Evolutionary conservation across 768 basidiomycete species (phyloP).

Genomic region (Serendipita sp.): DNA sequence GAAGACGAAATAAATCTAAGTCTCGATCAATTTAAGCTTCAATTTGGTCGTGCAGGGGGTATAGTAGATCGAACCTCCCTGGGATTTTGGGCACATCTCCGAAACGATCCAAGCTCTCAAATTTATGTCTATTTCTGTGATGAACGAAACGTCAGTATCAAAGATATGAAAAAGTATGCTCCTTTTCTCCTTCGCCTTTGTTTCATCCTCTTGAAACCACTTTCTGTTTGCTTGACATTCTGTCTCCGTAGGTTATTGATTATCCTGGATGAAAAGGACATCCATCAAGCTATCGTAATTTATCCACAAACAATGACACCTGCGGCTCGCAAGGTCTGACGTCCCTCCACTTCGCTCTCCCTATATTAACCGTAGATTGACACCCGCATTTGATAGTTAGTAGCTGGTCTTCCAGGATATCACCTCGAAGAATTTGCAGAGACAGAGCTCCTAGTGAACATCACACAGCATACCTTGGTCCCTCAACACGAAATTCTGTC

Average conservation of each 20-base stretch:
- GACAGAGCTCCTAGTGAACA: slow-evolving; percentile 91
- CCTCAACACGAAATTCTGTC: slow-evolving; percentile 82
- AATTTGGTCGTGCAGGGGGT: slow-evolving; percentile 39
- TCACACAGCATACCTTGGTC: slow-evolving; percentile 88
- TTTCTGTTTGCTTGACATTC: background rate
- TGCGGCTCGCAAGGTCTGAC: slow-evolving; percentile 72
- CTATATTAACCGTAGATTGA: background rate
- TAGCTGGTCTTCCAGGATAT: slow-evolving; percentile 79
- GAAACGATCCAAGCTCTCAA: slow-evolving; percentile 49
- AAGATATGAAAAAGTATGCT: slow-evolving; percentile 91
- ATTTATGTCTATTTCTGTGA: slow-evolving; percentile 96
- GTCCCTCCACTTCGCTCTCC: slow-evolving; percentile 7
- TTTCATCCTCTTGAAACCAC: background rate
- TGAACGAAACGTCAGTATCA: slow-evolving; percentile 87
- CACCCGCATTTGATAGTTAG: slow-evolving; percentile 41
- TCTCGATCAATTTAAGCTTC: slow-evolving; percentile 54
- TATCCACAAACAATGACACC: slow-evolving; percentile 95
- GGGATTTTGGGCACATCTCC: slow-evolving; percentile 76
- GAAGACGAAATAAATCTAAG: slow-evolving; percentile 90
- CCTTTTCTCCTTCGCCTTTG: no score
- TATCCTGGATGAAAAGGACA: slow-evolving; percentile 83
- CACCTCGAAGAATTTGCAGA: slow-evolving; percentile 93
- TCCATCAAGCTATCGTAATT: slow-evolving; percentile 83
- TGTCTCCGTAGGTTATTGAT: slow-evolving; percentile 47
- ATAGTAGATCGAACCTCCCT: slow-evolving; percentile 61